Base-by-base conservation (phyloP, 352 stramenopile species). In the Phytophthora chlamydospora region DNA sequence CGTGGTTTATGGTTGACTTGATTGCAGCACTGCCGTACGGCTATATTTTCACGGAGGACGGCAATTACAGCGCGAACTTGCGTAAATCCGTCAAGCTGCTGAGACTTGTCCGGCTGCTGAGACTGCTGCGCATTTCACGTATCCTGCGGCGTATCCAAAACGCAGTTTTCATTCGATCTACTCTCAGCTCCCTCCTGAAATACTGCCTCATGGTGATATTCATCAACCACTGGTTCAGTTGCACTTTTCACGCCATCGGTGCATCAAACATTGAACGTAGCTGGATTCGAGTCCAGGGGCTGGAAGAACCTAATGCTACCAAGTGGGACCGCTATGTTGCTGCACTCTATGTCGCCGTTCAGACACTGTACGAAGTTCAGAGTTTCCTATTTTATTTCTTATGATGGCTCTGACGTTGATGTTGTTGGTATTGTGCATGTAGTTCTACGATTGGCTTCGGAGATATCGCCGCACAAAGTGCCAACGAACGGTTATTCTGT, bases 171-270 rank as follows among this genome's bases (percentile, higher is more conserved):
- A 85, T 92, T 43, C 83, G 83, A 12, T 91, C 80, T 31, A 89
- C 83, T 3, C 68, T 91, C 16, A 87, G 74, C 40, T 76, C 73
- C 2, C 70, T 88, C 39, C 69, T 90, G 57, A 85, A 85, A 52
- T 91, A 88, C 43, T 77, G 71, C 56, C 77, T 90, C 33, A 78
- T 88, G 45, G 83, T 91, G 4, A 58, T 83, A 19, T 88, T 90
- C 49, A 78, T 84, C 12, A 85, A 80, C 11, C 83, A 91, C 43
- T 91, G 83, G 83, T 84, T 91, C 43, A 86, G 78, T 46, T 90
- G 80, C 49, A 73, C 60, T 11, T 90, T 90, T 77, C 76, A 85
- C 36, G 58, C 75, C 13, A 90, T 90, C 39, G 69, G 45, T 8
- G 48, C 59, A 4, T 43, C 44, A 4, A 64, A 75, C 27, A 60